Conservation (phyloP, 352 stramenopile genomes). For the Globisporangium irregulare region DNA sequence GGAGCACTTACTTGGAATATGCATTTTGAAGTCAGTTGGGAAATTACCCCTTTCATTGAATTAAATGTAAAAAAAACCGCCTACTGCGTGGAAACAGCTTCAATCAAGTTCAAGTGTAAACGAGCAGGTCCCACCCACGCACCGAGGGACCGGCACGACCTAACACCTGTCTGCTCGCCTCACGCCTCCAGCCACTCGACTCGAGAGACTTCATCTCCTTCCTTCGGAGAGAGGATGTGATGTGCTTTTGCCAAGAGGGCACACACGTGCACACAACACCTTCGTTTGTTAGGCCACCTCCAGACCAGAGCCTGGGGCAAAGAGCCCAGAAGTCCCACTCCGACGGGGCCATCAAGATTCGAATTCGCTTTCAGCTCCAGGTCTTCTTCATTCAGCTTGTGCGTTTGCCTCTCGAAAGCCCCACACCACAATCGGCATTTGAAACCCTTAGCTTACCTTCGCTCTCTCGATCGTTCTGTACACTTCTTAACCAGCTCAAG, state of each 20-base stretch:
- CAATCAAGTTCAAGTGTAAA: constrained; percentile 9
- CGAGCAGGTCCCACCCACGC: constrained; percentile 3
- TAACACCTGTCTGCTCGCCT: constrained; percentile 1
- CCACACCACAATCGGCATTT: not conserved
- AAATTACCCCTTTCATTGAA: not conserved
- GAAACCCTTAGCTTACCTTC: not conserved
- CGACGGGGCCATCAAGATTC: not conserved
- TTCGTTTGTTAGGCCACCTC: not conserved
- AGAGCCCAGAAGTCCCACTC: not conserved
- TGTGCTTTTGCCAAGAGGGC: not conserved
- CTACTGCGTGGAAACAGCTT: not conserved
- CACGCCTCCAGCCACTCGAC: not conserved
- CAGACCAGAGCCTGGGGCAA: not conserved
- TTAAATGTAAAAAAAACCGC: not conserved
- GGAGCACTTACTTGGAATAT: too few relatives aligned
- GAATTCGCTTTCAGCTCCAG: not conserved
- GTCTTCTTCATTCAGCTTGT: not conserved
- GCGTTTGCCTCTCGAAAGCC: not conserved
- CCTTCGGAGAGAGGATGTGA: not conserved
- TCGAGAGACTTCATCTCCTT: not conserved
- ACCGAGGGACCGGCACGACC: constrained; percentile 1
- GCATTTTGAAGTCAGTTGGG: too few relatives aligned
- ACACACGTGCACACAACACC: not conserved
- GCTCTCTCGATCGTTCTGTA: not conserved
- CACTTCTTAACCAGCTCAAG: not conserved